Evolutionary conservation across 2,329 filamentous ascomycete species (phyloP).

Genomic region (Arthrobotrys conoides): DNA sequence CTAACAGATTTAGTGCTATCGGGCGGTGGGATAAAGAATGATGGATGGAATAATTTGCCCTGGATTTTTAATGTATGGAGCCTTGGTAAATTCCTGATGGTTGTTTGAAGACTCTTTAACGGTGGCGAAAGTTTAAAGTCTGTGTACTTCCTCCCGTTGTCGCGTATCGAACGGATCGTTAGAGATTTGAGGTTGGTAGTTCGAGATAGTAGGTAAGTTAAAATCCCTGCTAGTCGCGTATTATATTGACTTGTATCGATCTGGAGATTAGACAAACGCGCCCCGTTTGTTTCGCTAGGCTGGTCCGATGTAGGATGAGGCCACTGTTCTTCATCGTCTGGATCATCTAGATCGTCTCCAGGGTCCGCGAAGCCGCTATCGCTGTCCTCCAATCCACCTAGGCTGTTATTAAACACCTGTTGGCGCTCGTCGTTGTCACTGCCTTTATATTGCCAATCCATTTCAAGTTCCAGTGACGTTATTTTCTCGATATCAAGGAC

Average conservation of each 20-base stretch:
- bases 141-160: neutral
- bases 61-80: slow-evolving; percentile 14
- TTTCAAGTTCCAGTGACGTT: neutral
- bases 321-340: slow-evolving; percentile 4
- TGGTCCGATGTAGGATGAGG: neutral
- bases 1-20: neutral
- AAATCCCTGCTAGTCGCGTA: slow-evolving; percentile 3
- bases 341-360: neutral
- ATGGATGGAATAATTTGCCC: slow-evolving; percentile 35
- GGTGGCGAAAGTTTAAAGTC: slow-evolving; percentile 15
- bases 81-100: neutral
- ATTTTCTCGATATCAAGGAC: slow-evolving; percentile 14
- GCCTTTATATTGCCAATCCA: slow-evolving; percentile 14
- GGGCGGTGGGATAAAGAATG: slow-evolving; percentile 13
- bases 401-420: neutral
- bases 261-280: neutral
- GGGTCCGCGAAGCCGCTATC: slow-evolving; percentile 6
- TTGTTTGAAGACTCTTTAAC: neutral
- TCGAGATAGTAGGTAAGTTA: slow-evolving; percentile 10
- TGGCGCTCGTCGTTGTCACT: neutral
- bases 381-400: slow-evolving; percentile 1
- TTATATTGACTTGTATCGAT: slow-evolving; percentile 19
- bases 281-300: neutral
- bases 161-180: slow-evolving; percentile 4
- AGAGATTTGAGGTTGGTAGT: slow-evolving; percentile 3